These are phyloP conservation scores for Hagleromyces aurorensis DNA, from an alignment of 805 yeast species.

Conservation along the genomic window DNA sequence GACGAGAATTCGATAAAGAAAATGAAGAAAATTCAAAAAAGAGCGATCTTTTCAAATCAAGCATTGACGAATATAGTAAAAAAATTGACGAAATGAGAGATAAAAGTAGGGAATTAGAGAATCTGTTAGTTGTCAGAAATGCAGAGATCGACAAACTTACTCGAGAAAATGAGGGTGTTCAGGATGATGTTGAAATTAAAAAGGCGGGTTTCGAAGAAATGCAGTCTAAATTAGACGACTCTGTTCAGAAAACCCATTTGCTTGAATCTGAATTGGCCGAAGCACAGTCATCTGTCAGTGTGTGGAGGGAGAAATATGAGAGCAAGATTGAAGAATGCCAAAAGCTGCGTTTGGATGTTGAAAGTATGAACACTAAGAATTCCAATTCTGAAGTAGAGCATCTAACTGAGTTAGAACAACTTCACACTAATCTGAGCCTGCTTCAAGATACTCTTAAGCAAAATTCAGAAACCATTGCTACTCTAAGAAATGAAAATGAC, in stretches of 20 bases:
- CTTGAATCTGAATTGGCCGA: constrained; percentile 28
- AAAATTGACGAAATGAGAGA: background rate
- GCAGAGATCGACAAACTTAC: constrained; percentile 13
- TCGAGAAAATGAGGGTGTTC: constrained; percentile 19
- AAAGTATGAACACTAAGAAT: constrained; percentile 21
- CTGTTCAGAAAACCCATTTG: constrained; percentile 24
- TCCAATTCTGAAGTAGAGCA: constrained; percentile 31
- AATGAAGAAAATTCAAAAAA: constrained; percentile 4
- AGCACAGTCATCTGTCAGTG: constrained; percentile 26
- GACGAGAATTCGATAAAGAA: constrained; percentile 7
- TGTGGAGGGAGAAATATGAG: constrained; percentile 19
- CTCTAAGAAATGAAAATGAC: constrained; percentile 24
- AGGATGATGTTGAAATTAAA: constrained; percentile 31
- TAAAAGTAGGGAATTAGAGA: constrained; percentile 1
- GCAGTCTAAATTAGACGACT: constrained; percentile 26
- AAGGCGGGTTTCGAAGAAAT: constrained; percentile 34
- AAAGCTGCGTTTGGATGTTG: constrained; percentile 21
- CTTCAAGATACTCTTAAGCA: constrained; percentile 26
- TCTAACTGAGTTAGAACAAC: constrained; percentile 30
- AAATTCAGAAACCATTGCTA: constrained; percentile 24
- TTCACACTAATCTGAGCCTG: constrained; percentile 31
- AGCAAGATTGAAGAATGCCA: constrained; percentile 12
- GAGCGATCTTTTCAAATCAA: constrained; percentile 1
- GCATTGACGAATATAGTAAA: constrained; percentile 1
- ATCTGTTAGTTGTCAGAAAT: constrained; percentile 8